phyloP scores from a whole-genome alignment of 2,329 filamentous ascomycete genomes.

The Aspergillus awamori region DNA sequence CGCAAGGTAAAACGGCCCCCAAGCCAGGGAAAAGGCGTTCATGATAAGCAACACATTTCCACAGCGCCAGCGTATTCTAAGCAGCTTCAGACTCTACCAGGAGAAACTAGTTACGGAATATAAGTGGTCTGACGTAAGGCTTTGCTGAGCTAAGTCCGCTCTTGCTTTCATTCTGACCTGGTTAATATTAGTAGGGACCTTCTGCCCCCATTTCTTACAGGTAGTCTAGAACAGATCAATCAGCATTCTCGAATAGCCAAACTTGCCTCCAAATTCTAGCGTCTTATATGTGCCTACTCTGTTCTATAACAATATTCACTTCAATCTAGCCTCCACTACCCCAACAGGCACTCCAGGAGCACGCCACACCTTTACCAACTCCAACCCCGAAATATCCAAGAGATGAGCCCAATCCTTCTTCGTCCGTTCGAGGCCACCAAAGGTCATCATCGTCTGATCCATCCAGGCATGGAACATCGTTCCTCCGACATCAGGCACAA shows the following conservation, averaged over 20 bases:
- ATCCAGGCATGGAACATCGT: slow-evolving; percentile 26
- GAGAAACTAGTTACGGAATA: no score
- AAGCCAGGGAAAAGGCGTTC: neutral
- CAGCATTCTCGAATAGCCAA: neutral
- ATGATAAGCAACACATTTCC: neutral
- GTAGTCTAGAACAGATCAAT: neutral
- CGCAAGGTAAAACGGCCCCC: neutral
- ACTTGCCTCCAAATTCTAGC: neutral
- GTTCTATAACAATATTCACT: slow-evolving; percentile 1
- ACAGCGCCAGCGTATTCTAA: neutral
- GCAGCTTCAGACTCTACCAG: neutral
- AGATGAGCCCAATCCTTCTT: slow-evolving; percentile 28
- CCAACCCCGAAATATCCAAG: slow-evolving; percentile 26
- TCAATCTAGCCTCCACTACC: slow-evolving; percentile 29
- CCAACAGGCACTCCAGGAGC: slow-evolving; percentile 19
- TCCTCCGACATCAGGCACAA: slow-evolving; percentile 26
- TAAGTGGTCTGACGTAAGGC: neutral
- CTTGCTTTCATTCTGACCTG: neutral
- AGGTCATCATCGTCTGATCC: slow-evolving; percentile 31
- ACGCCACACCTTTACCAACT: slow-evolving; percentile 29
- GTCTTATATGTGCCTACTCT: neutral
- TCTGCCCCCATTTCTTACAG: neutral
- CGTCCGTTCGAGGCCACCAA: slow-evolving; percentile 31
- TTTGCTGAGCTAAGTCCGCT: neutral
- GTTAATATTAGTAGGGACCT: no score